Base-by-base conservation (phyloP, 371 early-diverging fungal species). In the Mortierella sp. region DNA sequence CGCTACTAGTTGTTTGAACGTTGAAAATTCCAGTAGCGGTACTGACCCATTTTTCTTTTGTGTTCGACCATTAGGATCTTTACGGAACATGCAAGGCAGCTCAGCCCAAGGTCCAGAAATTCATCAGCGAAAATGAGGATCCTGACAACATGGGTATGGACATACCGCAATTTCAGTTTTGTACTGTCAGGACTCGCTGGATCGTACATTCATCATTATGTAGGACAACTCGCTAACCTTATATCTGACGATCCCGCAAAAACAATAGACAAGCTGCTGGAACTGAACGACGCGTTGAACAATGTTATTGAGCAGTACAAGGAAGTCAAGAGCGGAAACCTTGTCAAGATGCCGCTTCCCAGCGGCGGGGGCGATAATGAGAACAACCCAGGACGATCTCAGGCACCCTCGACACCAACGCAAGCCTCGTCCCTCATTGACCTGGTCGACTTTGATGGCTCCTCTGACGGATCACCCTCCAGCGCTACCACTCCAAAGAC, bases 241-340 rank as follows among this genome's bases (percentile, higher is more conserved):
- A 19, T 50, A 1, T n/a, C 31, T 47, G 4, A 22, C 11, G 44
- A 10, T 9, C 41, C 14, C 31, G 19, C 19, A 16, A 16, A 52
- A 10, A 3, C 43, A 39, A 31, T 68, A 74, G 79, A 71, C 26
- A 70, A 70, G 64, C 80, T 97, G 47, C 85, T 97, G 64, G 87
- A 89, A 24, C 74, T 97, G 68, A 95, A 95, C 70, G 94, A 95
- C 79, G 82, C 93, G 66, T 91, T 98, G 64, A 93, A 92, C 76
- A 93, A 91, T 16, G 97, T 93, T 0, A 80, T 96, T 22, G 88
- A 89, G 70, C 94, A 94, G 74, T 94, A 94, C 71, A 85, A 86
- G n/a, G 92, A 94, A 47, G 83, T 94, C 68, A 89, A 92, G 85
- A 82, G 86, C 29, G 92, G 97, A 73, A 91, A 83, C 85, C 87